phyloP scores from a whole-genome alignment of 2,329 filamentous ascomycete species.

The Ophiostoma pallidulum region DNA sequence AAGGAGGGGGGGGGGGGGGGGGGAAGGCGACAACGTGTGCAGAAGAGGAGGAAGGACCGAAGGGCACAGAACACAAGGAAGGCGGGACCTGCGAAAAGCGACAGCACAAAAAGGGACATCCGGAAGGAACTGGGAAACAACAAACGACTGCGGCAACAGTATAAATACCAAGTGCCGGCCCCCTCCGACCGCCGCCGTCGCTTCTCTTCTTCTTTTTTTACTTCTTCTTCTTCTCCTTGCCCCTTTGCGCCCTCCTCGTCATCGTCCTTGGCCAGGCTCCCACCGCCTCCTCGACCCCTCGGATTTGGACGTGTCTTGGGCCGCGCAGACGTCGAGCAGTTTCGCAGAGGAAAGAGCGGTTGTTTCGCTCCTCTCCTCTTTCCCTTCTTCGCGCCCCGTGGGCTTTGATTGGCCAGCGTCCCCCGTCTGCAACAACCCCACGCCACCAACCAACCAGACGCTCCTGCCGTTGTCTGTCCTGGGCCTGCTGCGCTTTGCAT shows the following conservation, averaged over 20 bases:
- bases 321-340: neutral
- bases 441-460: neutral
- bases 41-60: neutral
- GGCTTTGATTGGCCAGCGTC: constrained; percentile 8
- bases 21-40: constrained; percentile 8
- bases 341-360: constrained; percentile 7
- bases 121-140: neutral
- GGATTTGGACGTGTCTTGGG: constrained; percentile 5
- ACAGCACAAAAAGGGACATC: neutral
- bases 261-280: neutral
- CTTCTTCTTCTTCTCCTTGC: too few species aligned
- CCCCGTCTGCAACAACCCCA: too few species aligned
- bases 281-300: neutral
- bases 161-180: constrained; percentile 27
- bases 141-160: constrained; percentile 15
- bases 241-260: neutral
- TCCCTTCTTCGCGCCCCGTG: neutral
- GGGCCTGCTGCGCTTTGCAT: neutral
- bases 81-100: too few species aligned
- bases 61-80: too few species aligned
- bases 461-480: neutral
- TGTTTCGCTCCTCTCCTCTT: neutral
- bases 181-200: too few species aligned
- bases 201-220: too few species aligned
- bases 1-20: neutral